These are phyloP conservation scores for Lentinula detonsa DNA, from an alignment of 768 basidiomycete genomes.

Conservation along the genomic window DNA sequence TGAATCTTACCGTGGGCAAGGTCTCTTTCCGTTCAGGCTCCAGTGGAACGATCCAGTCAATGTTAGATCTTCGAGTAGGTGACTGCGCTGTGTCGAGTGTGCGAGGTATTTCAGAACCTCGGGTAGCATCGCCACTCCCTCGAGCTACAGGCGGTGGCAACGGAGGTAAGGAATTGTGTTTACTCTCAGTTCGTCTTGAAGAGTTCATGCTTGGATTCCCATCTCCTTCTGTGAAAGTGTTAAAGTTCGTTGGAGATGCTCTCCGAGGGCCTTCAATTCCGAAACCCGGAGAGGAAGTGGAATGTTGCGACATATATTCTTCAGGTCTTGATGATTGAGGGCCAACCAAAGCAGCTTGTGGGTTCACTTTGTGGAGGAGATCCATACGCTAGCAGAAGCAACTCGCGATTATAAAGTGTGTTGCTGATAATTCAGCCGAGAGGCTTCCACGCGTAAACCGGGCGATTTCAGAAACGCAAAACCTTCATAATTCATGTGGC, in stretches of 20 bases:
- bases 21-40: background rate
- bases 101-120: background rate
- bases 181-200: background rate
- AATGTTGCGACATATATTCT: background rate
- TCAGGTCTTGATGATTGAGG: background rate
- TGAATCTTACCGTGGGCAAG: background rate
- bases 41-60: background rate
- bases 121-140: background rate
- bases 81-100: background rate
- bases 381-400: background rate
- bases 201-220: background rate
- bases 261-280: background rate
- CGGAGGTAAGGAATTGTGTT: background rate
- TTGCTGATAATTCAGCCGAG: background rate
- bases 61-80: background rate
- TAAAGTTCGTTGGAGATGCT: background rate
- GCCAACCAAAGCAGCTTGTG: background rate
- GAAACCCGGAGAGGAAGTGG: background rate
- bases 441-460: background rate
- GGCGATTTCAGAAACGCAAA: background rate
- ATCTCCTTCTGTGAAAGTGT: background rate
- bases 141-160: background rate
- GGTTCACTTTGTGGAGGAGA: background rate
- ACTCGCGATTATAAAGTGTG: background rate
- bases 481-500: background rate